These are phyloP conservation scores for Plantago lanceolata DNA, from an alignment of 305 asterid species.

Conservation along the genomic window DNA sequence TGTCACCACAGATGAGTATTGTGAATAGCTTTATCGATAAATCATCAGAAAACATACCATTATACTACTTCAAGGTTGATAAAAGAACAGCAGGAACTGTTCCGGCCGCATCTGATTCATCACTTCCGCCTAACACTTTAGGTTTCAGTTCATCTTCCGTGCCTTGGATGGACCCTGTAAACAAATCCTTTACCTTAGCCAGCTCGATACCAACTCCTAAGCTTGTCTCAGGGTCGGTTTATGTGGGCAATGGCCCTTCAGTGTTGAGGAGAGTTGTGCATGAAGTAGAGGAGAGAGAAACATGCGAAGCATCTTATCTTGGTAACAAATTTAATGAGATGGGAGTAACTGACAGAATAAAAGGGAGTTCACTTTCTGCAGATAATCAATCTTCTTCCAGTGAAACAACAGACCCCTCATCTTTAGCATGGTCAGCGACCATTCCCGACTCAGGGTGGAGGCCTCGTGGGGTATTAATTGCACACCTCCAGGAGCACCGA, in stretches of 20 bases:
- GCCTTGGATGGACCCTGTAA: constrained; percentile 89
- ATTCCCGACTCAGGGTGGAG: constrained; percentile 98
- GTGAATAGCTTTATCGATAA: constrained; percentile 84
- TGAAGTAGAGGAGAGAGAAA: constrained; percentile 85
- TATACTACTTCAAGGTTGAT: constrained; percentile 85
- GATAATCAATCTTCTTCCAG: constrained; percentile 47
- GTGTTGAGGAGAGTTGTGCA: constrained; percentile 90
- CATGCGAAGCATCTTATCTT: constrained; percentile 56
- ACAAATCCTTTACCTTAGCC: constrained; percentile 75
- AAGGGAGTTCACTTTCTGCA: constrained; percentile 48
- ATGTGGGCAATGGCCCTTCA: constrained; percentile 68
- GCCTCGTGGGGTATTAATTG: constrained; percentile 98
- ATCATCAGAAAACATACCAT: constrained; percentile 87
- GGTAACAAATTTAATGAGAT: constrained; percentile 61
- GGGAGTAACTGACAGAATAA: constrained; percentile 54
- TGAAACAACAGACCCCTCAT: constrained; percentile 59
- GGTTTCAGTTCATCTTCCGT: constrained; percentile 83
- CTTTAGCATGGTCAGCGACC: constrained; percentile 63
- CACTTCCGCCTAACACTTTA: constrained; percentile 51
- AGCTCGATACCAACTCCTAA: constrained; percentile 76
- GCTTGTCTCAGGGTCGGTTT: constrained; percentile 73
- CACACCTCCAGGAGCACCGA: constrained; percentile 93
- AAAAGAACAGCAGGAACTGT: constrained; percentile 43
- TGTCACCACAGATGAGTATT: constrained; percentile 90
- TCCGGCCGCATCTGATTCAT: constrained; percentile 58